These are phyloP conservation scores for Panicum hallii DNA, from an alignment of 202 grass and related monocot genomes.

Conservation along the genomic window DNA sequence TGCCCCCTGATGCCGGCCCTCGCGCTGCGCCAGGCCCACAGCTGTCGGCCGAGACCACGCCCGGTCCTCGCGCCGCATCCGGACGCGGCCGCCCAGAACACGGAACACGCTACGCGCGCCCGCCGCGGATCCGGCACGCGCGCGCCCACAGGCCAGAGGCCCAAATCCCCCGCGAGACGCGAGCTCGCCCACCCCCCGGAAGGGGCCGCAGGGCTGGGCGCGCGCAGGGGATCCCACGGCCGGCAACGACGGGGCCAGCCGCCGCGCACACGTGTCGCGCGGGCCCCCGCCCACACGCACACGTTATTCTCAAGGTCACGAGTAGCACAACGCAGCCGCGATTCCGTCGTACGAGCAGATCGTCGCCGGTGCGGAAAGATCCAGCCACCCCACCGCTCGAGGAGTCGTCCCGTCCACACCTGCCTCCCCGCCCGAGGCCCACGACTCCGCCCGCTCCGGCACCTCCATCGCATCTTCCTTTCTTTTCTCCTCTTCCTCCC, in stretches of 20 bases:
- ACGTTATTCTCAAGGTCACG: slow-evolving; percentile 60
- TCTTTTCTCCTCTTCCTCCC: neutral
- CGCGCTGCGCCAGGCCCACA: slow-evolving; percentile 43
- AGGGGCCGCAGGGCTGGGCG: neutral
- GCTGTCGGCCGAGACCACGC: slow-evolving; percentile 62
- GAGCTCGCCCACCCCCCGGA: neutral
- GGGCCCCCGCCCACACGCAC: slow-evolving; percentile 46
- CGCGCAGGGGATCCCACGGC: slow-evolving; percentile 1
- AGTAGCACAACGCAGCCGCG: slow-evolving; percentile 43
- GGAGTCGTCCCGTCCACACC: slow-evolving; percentile 47
- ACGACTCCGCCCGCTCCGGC: neutral
- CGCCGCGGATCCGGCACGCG: neutral
- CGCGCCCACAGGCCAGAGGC: too few relatives aligned
- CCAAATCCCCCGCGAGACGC: neutral
- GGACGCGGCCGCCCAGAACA: slow-evolving; percentile 28
- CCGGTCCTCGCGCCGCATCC: slow-evolving; percentile 41
- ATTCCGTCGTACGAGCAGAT: slow-evolving; percentile 41
- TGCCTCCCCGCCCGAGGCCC: slow-evolving; percentile 12
- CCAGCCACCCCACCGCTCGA: slow-evolving; percentile 40
- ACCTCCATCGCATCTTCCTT: neutral
- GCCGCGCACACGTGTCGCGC: slow-evolving; percentile 52
- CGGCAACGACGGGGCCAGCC: slow-evolving; percentile 3
- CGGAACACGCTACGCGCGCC: neutral
- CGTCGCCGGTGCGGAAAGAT: slow-evolving; percentile 49
- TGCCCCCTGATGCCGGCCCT: slow-evolving; percentile 62